Conservation (phyloP, 441 rosid species). For the Geranium incanum region DNA sequence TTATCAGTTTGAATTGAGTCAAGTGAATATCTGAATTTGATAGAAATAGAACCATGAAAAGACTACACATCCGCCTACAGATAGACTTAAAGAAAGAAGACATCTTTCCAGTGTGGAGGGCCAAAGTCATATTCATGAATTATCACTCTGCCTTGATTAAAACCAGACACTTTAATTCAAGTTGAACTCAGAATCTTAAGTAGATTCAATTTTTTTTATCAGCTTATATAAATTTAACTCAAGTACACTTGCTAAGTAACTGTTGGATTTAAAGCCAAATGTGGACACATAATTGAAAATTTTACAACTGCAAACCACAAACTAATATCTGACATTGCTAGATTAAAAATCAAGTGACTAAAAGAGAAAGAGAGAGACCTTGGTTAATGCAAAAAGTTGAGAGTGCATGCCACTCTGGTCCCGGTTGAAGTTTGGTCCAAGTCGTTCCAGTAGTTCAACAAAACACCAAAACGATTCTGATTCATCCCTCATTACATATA, state of each 20-base stretch:
- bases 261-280: background rate
- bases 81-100: no score
- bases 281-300: background rate
- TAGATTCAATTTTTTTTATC: no score
- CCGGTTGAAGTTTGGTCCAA: conserved; percentile 95
- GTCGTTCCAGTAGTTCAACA: conserved; percentile 83
- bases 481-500: conserved; percentile 83
- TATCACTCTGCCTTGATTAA: background rate
- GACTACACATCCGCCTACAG: background rate
- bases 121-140: background rate
- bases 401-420: conserved; percentile 98
- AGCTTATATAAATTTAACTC: background rate
- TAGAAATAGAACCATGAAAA: background rate
- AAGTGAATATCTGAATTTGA: background rate
- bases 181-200: no score
- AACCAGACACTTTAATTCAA: no score
- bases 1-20: background rate
- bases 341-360: background rate
- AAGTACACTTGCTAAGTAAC: background rate
- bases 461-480: conserved; percentile 97
- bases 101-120: no score
- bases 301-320: background rate
- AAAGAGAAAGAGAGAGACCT: conserved; percentile 42
- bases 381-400: conserved; percentile 89
- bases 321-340: background rate